Evolutionary conservation across 2,329 filamentous ascomycete species (phyloP), one percentile per base, ranked within the genome.

Genomic region (Talaromyces sp.): DNA sequence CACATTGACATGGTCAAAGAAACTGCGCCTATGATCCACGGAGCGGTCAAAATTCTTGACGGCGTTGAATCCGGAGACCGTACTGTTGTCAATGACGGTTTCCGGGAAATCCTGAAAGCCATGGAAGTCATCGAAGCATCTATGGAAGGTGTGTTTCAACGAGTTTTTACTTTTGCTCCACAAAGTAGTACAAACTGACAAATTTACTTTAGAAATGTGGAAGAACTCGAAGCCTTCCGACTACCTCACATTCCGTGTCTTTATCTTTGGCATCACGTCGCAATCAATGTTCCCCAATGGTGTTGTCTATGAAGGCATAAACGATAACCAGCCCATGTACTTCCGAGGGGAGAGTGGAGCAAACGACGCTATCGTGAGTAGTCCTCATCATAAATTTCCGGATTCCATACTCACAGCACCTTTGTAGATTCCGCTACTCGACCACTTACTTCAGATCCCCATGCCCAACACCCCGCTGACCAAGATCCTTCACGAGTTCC

Each of bases 1-100:
- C 93, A 97, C 74, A 87, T 97, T 56, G 91, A 95, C 75, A 97
- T 97, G 92, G 93, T 96, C 55, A 88, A 87, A 71, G 86, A 96
- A 75, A 92, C 92, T 0, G 88, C 88, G 0, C 84, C 86, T 0
- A 81, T 97, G 1, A 86, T 97, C 53, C 82, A 85, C 48, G 91
- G 91, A 32, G 85, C 87, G 3, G 81, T 91, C 53, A 81, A 85
- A 56, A 84, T 88, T 56, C 81, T 96, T 26, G 82, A 88, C 56
- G 79, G 79, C 6, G 75, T 82, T 32, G 78, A 81, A 52, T 68
- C 72, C 48, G 74, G 76, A 31, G 74, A 79, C 56, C 83, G 88
- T 3, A 70, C 77, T 14, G 72, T 74, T 1, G 86, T 92, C 73
- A 89, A 93, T 70, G 77, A 81, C 11, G 86, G 85, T 12, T 80